phyloP scores from a whole-genome alignment of 2,329 filamentous ascomycete genomes.

The Xylariales sp. region DNA sequence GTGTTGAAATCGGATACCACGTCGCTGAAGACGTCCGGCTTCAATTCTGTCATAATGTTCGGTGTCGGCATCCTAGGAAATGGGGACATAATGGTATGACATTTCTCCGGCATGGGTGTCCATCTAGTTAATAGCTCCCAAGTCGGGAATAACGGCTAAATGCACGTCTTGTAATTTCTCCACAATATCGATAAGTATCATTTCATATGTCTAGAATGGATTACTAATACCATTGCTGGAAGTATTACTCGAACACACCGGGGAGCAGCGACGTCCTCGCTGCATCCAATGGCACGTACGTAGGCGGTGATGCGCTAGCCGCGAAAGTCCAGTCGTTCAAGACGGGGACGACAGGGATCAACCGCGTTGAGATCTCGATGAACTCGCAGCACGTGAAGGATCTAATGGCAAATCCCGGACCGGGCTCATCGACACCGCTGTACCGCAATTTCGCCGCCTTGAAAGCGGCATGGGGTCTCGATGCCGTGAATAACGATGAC shows the following conservation, averaged over 20 bases:
- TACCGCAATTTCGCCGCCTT: conserved; percentile 56
- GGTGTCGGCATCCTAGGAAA: conserved; percentile 56
- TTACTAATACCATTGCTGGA: conserved; percentile 9
- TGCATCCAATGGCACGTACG: conserved; percentile 57
- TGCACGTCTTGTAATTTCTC: background rate
- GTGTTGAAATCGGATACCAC: conserved; percentile 59
- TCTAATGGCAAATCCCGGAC: conserved; percentile 52
- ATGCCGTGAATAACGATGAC: conserved; percentile 61
- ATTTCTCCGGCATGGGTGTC: background rate
- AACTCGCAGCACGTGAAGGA: conserved; percentile 56
- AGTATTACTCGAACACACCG: conserved; percentile 58
- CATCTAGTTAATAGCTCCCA: too few relatives aligned
- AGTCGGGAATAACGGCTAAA: background rate
- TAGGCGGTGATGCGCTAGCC: conserved; percentile 61
- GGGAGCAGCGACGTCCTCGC: conserved; percentile 53
- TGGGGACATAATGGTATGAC: conserved; percentile 54
- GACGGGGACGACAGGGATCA: conserved; percentile 49
- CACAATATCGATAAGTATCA: background rate
- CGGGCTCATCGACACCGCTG: conserved; percentile 50
- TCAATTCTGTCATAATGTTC: conserved; percentile 58
- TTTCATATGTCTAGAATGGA: background rate
- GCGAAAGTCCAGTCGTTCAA: conserved; percentile 59
- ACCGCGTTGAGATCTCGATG: conserved; percentile 58
- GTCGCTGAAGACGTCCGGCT: conserved; percentile 55
- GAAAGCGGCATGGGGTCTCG: conserved; percentile 55